Evolutionary conservation across 345 rosid genomes (phyloP), one percentile per base, ranked within the genome.

Genomic region (Heritiera littoralis): DNA sequence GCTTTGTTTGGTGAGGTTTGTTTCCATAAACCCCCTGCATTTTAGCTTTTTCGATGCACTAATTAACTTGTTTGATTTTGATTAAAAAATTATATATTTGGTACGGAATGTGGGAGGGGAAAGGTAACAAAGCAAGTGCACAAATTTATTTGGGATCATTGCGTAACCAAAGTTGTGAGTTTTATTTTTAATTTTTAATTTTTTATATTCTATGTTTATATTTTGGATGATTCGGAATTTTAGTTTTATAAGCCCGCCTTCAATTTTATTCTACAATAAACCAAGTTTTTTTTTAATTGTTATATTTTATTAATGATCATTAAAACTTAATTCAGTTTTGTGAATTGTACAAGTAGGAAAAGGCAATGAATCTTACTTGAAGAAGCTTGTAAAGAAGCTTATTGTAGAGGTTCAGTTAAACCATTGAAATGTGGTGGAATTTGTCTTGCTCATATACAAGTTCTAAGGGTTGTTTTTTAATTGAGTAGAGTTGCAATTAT

Each of bases 381-480:
- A 85, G 83, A 92, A 75, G 61, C 82, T 95, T 66, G 71, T 90
- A 14, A 92, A 95, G 90, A 95, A 88, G 86, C 91, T 93, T 75
- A 89, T 92, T 66, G 52, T 8, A 17, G 94, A 95, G 86, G 80
- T 88, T 77, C 98, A 93, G 88, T 86, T 86, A 43, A 86, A 78
- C 35, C 66, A 77, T 69, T 85, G 86, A 17, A 70, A 79, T 58
- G 93, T 88, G 52, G 75, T 91, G 84, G 97, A 93, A 81, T 93
- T 76, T 92, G 95, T 66, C 98, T 95, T 58, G 88, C 94, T 48
- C 93, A 88, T 75, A 90, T 88, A 18, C 92, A 90, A 78, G 97
- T 94, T 88, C 89, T 28, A 72, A 89, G 95, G 98, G 91, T 82
- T 81, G 77, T 40, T 77, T 20, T 59, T 54, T 23, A 66, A 66